Conservation (phyloP, 2,329 filamentous ascomycete genomes). For the Diaporthe capsici region DNA sequence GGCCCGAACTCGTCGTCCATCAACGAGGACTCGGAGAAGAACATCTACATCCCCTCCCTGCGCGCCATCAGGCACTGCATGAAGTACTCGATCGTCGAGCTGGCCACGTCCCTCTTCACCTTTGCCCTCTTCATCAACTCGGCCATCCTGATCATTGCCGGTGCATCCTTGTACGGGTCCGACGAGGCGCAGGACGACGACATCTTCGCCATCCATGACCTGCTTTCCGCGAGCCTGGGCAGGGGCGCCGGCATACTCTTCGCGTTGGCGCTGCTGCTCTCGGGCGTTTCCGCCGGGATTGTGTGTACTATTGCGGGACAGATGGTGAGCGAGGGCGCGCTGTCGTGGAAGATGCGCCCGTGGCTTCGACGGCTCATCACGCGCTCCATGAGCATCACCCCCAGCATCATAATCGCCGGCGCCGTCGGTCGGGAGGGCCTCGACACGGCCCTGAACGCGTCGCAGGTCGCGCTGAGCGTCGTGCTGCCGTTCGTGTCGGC, state of each 20-base stretch:
- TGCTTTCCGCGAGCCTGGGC: constrained; percentile 78
- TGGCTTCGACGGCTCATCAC: constrained; percentile 87
- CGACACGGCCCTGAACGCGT: constrained; percentile 79
- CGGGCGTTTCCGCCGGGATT: constrained; percentile 85
- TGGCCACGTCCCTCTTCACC: constrained; percentile 81
- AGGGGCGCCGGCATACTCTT: constrained; percentile 87
- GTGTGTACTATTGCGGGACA: constrained; percentile 92
- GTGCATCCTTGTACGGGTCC: constrained; percentile 78
- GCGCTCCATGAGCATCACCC: constrained; percentile 83
- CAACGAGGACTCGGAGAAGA: constrained; percentile 60
- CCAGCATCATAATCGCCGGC: constrained; percentile 86
- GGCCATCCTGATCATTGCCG: constrained; percentile 85
- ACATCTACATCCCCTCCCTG: constrained; percentile 78
- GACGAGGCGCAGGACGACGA: constrained; percentile 76
- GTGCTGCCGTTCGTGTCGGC: constrained; percentile 87
- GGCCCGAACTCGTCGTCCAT: constrained; percentile 48
- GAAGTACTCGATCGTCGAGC: constrained; percentile 79
- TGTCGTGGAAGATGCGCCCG: constrained; percentile 80
- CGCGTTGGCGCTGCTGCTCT: constrained; percentile 83
- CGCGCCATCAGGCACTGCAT: constrained; percentile 81
- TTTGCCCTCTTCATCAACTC: constrained; percentile 90
- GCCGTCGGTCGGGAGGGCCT: constrained; percentile 81
- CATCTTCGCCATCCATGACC: constrained; percentile 84
- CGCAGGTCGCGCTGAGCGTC: constrained; percentile 83
- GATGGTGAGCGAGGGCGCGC: constrained; percentile 87